Evolutionary conservation across 306 rosid genomes (phyloP), one percentile per base, ranked within the genome.

Genomic region (Styphnolobium japonicum): DNA sequence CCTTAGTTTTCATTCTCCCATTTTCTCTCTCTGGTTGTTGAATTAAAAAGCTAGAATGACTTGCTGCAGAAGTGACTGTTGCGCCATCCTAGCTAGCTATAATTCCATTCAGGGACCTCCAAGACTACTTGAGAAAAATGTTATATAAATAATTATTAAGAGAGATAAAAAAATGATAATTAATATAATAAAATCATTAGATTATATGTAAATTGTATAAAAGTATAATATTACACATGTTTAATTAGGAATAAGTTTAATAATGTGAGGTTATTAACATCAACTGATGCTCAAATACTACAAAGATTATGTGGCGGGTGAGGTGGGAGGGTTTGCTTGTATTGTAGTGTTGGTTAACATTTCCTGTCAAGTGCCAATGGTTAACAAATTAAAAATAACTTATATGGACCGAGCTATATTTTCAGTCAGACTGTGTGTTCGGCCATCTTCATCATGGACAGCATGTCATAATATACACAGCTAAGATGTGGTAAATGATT

Each of bases 381-480:
- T 40, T 61, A 29, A 36, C 67, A 69, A 49, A 68, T 70, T 9
- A 5, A 53, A 45, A 25, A 61, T 45, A 68, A 27, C 40, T 36
- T n/a, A 46, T 1, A n/a, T 76, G 94, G 88, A 78, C 88, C 91
- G 84, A 56, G 8, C 16, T 23, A 14, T 65, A 40, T 46, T n/a
- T 66, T 11, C 10, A 21, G 75, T 51, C 58, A 46, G 45, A 48
- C 15, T 31, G 45, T 76, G 71, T 81, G 87, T 55, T 82, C 79
- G 65, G 85, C 84, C 84, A 64, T 81, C 75, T 46, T 86, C 90
- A 68, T 80, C 85, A 67, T 60, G 66, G 79, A 78, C 85, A 71
- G 55, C 81, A 52, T 57, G 85, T 86, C 85, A 77, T 84, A 58
- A 75, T 82, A 58, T 61, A 72, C 86, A 89, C 86, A 85, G 85